Conservation (phyloP, 345 rosid genomes). For the Cardamine chenopodiifolia region DNA sequence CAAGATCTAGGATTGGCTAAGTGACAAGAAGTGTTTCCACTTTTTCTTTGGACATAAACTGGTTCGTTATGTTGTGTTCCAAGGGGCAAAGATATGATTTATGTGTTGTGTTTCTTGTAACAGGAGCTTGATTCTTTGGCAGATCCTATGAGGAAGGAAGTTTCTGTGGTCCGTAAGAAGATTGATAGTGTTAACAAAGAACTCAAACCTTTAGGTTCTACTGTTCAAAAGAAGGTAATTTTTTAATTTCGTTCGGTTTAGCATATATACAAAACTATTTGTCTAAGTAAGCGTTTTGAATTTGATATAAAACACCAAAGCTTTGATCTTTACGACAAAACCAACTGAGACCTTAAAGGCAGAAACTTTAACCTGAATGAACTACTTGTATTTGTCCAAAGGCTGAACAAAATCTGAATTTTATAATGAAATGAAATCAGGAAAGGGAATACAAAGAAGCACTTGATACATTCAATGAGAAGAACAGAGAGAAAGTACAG, state of each 20-base stretch:
- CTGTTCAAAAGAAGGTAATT: conserved; percentile 87
- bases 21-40: neutral
- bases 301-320: neutral
- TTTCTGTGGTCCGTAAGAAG: conserved; percentile 79
- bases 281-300: neutral
- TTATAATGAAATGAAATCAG: conserved; percentile 46
- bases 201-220: conserved; percentile 78
- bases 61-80: conserved; percentile 12
- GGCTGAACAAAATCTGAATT: neutral
- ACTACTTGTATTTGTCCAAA: neutral
- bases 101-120: conserved; percentile 1
- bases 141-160: conserved; percentile 99
- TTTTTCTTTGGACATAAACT: neutral
- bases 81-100: neutral
- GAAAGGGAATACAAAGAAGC: conserved; percentile 89
- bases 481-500: conserved; percentile 87
- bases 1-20: conserved; percentile 30
- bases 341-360: neutral
- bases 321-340: neutral
- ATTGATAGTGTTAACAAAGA: conserved; percentile 92
- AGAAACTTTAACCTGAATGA: neutral
- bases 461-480: conserved; percentile 73
- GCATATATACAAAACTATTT: conserved; percentile 51
- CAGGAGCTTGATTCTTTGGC: conserved; percentile 92
- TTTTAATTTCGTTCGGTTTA: neutral